A percentile compares a stretch with the other conserved stretches of the same genome.
phyloP scores from a whole-genome alignment of 306 rosid species.

The Astragalus membranaceus region DNA sequence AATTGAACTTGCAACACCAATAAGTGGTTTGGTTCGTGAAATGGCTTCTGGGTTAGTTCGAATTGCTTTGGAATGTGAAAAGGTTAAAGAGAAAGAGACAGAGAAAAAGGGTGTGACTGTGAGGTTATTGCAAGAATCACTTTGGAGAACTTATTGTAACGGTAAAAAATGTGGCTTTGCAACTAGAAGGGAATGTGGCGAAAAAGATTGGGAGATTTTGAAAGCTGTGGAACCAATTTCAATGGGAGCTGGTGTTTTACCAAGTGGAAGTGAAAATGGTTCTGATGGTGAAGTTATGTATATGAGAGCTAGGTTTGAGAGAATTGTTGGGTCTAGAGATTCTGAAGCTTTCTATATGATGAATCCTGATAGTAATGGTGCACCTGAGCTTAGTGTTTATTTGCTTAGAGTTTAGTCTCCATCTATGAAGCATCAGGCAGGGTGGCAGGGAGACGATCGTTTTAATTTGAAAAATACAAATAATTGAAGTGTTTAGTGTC shows the following conservation, averaged over 20 bases:
- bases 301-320: slow-evolving; percentile 97
- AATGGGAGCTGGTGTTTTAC: slow-evolving; percentile 96
- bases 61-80: slow-evolving; percentile 91
- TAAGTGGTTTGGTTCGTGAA: slow-evolving; percentile 84
- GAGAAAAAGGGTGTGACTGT: slow-evolving; percentile 32
- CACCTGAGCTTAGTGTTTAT: slow-evolving; percentile 94
- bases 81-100: slow-evolving; percentile 38
- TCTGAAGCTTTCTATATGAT: slow-evolving; percentile 99
- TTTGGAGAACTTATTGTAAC: slow-evolving; percentile 91
- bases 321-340: slow-evolving; percentile 95
- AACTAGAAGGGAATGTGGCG: slow-evolving; percentile 74
- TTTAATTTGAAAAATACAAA: too few species aligned
- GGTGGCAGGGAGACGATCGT: too few species aligned
- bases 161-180: slow-evolving; percentile 95
- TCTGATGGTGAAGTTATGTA: slow-evolving; percentile 75
- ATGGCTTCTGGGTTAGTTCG: slow-evolving; percentile 97
- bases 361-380: slow-evolving; percentile 98
- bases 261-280: slow-evolving; percentile 40
- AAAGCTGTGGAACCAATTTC: slow-evolving; percentile 90
- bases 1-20: slow-evolving; percentile 89
- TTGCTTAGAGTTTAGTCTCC: slow-evolving; percentile 82
- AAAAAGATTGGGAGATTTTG: slow-evolving; percentile 76
- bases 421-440: too few species aligned
- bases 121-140: slow-evolving; percentile 70
- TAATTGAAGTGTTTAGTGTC: too few species aligned